Evolutionary conservation across 2,329 filamentous ascomycete genomes (phyloP).

Genomic region (Ceratocystis cubensis): DNA sequence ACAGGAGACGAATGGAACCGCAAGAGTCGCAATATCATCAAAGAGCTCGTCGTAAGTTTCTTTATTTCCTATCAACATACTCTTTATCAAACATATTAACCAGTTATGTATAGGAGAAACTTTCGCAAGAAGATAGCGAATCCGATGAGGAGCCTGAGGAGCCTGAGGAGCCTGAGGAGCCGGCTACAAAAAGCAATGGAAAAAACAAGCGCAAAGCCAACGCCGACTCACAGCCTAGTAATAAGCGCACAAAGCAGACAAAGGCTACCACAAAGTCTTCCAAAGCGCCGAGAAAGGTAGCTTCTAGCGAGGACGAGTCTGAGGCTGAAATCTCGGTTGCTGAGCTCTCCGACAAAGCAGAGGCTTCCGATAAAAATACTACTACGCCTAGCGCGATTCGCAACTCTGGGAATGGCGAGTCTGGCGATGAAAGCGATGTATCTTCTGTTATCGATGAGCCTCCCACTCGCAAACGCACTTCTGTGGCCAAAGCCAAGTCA

Average conservation of each 20-base stretch:
- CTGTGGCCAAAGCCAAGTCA: constrained; percentile 26
- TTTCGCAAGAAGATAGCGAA: constrained; percentile 6
- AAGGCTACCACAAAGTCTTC: neutral
- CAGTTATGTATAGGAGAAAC: neutral
- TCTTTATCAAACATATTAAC: neutral
- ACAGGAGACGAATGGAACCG: constrained; percentile 41
- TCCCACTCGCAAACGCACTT: constrained; percentile 34
- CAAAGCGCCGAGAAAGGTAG: neutral
- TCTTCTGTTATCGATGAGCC: constrained; percentile 68
- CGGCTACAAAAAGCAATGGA: neutral
- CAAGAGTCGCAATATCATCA: constrained; percentile 47
- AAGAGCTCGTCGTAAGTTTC: constrained; percentile 39
- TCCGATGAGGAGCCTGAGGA: constrained; percentile 11
- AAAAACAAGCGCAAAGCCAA: constrained; percentile 28
- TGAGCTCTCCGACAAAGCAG: neutral
- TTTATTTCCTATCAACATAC: neutral
- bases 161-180: neutral
- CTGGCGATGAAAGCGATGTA: constrained; percentile 38
- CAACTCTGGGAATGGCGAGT: constrained; percentile 26
- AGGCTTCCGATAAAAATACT: neutral
- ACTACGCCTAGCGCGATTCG: constrained; percentile 19
- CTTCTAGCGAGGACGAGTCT: constrained; percentile 18
- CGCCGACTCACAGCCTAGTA: constrained; percentile 23
- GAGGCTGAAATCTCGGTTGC: constrained; percentile 8
- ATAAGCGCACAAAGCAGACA: constrained; percentile 22